A percentile compares a stretch with the other conserved stretches of the same genome.
phyloP scores from a whole-genome alignment of 306 rosid species.

The Clitoria ternatea region DNA sequence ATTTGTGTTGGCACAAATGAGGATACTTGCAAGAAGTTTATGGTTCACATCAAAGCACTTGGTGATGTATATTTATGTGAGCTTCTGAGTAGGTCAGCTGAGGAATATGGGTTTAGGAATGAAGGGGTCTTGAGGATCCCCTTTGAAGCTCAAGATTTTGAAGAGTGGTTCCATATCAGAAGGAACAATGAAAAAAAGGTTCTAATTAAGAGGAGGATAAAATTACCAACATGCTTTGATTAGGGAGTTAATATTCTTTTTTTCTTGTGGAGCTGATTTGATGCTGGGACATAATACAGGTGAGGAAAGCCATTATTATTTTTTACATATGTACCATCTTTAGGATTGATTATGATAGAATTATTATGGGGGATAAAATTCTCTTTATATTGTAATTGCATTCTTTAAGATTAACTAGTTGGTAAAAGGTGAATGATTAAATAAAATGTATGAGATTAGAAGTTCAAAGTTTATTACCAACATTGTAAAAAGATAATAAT shows the following conservation, averaged over 20 bases:
- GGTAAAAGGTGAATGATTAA: too few species aligned
- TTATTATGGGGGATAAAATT: too few species aligned
- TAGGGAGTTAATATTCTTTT: not conserved
- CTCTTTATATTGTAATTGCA: too few species aligned
- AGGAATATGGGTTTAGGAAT: conserved; percentile 42
- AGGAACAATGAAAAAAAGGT: conserved; percentile 29
- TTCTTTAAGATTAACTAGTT: too few species aligned
- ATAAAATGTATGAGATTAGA: too few species aligned
- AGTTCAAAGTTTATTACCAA: too few species aligned
- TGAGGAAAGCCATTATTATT: too few species aligned
- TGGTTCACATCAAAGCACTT: conserved; percentile 35
- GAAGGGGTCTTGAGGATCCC: conserved; percentile 53
- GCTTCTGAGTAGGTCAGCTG: conserved; percentile 35
- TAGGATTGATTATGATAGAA: too few species aligned
- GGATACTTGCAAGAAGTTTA: conserved; percentile 21
- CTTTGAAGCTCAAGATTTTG: conserved; percentile 46
- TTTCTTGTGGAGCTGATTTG: not conserved
- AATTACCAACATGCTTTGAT: conserved; percentile 11
- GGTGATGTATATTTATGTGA: conserved; percentile 39
- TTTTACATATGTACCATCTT: too few species aligned
- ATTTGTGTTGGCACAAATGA: conserved; percentile 47
- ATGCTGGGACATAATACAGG: too few species aligned
- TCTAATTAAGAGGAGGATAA: conserved; percentile 24
- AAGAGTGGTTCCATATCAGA: conserved; percentile 39
- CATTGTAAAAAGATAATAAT: too few species aligned